A percentile compares a stretch with the other conserved stretches of the same genome.
Conservation (phyloP, 345 rosid species). For the Noccaea bulbosa region DNA sequence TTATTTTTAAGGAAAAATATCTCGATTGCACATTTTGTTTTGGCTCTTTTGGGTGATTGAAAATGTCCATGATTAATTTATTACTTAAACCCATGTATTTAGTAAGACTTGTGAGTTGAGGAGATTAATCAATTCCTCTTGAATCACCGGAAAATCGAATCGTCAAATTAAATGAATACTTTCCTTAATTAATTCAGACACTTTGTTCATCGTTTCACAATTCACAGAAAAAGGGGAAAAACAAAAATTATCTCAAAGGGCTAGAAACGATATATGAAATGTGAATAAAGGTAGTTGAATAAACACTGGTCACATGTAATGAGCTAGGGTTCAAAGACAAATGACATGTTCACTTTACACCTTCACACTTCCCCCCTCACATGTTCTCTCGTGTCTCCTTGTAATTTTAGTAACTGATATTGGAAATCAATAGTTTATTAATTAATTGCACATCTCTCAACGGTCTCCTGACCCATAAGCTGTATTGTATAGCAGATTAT, state of each 20-base stretch:
- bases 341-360: constrained; percentile 37
- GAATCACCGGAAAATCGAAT: background rate
- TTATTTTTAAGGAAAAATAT: no score
- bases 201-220: no score
- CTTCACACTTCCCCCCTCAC: constrained; percentile 24
- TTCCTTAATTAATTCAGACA: no score
- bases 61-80: no score
- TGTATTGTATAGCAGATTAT: background rate
- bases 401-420: background rate
- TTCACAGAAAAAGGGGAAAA: background rate
- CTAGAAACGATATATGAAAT: background rate
- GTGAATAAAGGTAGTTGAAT: constrained; percentile 26
- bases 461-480: constrained; percentile 30
- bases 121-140: background rate
- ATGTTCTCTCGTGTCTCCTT: constrained; percentile 3
- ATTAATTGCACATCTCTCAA: background rate
- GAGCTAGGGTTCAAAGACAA: constrained; percentile 25
- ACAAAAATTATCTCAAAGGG: background rate
- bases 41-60: no score
- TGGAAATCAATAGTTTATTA: background rate
- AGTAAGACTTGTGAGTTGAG: background rate
- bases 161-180: background rate
- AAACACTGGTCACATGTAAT: constrained; percentile 26
- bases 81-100: background rate
- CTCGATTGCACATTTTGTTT: no score